A percentile compares a stretch with the other conserved stretches of the same genome.
Conservation (phyloP, 2,329 filamentous ascomycete genomes). For the Phyllosticta citribraziliensis region DNA sequence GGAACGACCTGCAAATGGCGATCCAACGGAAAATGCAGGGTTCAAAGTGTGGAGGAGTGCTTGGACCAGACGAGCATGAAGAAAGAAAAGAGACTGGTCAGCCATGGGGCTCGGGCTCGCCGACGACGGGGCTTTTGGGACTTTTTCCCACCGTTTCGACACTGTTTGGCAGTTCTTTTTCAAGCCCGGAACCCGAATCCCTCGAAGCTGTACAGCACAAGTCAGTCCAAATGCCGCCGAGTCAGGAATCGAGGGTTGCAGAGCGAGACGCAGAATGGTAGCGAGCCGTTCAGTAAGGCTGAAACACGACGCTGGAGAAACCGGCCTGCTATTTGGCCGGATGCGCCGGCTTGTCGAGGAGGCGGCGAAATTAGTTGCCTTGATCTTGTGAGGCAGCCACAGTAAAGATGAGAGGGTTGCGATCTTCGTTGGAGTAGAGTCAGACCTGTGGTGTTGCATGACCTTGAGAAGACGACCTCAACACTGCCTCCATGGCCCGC, state of each 20-base stretch:
- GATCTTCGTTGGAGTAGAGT: neutral
- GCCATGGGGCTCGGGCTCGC: neutral
- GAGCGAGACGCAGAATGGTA: neutral
- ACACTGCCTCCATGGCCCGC: neutral
- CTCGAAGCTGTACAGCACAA: neutral
- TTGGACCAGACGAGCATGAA: neutral
- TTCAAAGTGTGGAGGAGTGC: neutral
- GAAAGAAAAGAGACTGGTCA: neutral
- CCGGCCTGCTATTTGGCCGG: neutral
- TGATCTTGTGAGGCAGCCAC: neutral
- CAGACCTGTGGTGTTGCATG: neutral
- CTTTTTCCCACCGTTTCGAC: neutral
- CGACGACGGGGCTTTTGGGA: neutral
- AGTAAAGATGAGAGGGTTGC: neutral
- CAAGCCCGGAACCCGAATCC: neutral
- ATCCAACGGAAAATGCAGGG: neutral
- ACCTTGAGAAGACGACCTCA: neutral
- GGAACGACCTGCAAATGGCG: neutral
- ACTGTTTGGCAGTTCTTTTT: neutral
- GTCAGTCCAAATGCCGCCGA: neutral
- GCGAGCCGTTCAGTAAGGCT: neutral
- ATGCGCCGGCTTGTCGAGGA: neutral
- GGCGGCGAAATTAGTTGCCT: neutral
- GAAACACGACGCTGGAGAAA: neutral
- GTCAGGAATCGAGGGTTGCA: neutral